phyloP scores from a whole-genome alignment of 352 stramenopile species.

The Pythium grandisporangium region DNA sequence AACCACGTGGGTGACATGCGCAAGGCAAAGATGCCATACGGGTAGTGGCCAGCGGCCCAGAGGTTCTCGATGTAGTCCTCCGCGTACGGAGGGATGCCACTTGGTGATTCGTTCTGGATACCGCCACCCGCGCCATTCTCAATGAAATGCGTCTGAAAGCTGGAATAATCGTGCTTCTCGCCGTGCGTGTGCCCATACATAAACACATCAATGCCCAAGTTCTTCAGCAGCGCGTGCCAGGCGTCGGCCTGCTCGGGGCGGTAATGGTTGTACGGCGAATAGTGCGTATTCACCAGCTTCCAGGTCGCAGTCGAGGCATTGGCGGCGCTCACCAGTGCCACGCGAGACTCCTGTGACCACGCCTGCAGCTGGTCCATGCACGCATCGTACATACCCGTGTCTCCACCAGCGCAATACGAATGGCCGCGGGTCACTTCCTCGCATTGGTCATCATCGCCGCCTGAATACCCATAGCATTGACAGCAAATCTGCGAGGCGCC shows the following conservation, averaged over 20 bases:
- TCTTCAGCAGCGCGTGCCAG: slow-evolving; percentile 42
- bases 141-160: slow-evolving; percentile 55
- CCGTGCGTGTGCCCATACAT: slow-evolving; percentile 56
- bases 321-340: slow-evolving; percentile 29
- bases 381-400: slow-evolving; percentile 53
- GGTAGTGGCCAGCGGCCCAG: slow-evolving; percentile 50
- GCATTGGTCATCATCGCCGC: slow-evolving; percentile 44
- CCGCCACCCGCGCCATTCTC: slow-evolving; percentile 71
- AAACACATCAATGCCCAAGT: slow-evolving; percentile 17
- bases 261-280: slow-evolving; percentile 74
- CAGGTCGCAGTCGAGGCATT: slow-evolving; percentile 59
- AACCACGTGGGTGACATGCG: slow-evolving; percentile 49
- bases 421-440: slow-evolving; percentile 50
- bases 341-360: slow-evolving; percentile 46
- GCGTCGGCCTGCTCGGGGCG: slow-evolving; percentile 19
- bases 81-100: slow-evolving; percentile 47
- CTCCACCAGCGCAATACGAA: slow-evolving; percentile 36
- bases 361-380: slow-evolving; percentile 57
- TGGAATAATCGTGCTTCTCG: slow-evolving; percentile 56
- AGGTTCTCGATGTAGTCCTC: slow-evolving; percentile 32
- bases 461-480: slow-evolving; percentile 71
- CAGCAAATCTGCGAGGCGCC: slow-evolving; percentile 67
- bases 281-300: slow-evolving; percentile 82
- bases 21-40: slow-evolving; percentile 73
- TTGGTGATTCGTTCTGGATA: slow-evolving; percentile 73